A percentile compares a stretch with the other conserved stretches of the same genome.
phyloP scores from a whole-genome alignment of 306 rosid genomes.

The Lathyrus sativus region DNA sequence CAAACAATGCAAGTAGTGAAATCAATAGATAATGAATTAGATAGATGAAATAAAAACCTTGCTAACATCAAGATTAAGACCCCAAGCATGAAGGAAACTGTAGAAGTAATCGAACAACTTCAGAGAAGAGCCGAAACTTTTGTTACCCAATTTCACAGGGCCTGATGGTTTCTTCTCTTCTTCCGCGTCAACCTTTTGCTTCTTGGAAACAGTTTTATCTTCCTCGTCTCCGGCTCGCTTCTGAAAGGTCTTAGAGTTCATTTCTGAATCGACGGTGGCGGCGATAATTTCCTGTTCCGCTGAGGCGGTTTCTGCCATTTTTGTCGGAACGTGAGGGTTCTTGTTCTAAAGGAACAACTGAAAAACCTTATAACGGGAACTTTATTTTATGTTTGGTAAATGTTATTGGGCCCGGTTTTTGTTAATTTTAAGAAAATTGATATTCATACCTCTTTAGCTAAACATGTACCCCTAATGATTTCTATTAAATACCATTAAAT shows the following conservation, averaged over 20 bases:
- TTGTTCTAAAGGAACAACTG: conserved; percentile 17
- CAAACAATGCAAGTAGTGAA: background rate
- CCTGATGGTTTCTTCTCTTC: conserved; percentile 28
- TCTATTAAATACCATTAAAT: no score
- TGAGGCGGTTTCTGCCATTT: conserved; percentile 36
- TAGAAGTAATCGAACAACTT: conserved; percentile 69
- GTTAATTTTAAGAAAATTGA: background rate
- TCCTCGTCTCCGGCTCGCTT: conserved; percentile 39
- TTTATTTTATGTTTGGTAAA: background rate
- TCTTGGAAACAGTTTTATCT: conserved; percentile 29
- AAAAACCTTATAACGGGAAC: background rate
- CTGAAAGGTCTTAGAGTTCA: conserved; percentile 23
- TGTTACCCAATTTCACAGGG: conserved; percentile 51
- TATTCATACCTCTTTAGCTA: no score
- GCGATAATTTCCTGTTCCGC: conserved; percentile 18
- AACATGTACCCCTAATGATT: no score
- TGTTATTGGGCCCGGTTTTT: background rate
- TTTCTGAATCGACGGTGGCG: conserved; percentile 9
- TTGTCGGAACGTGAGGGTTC: background rate
- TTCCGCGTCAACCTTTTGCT: conserved; percentile 42
- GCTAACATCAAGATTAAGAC: conserved; percentile 61
- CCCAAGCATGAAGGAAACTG: conserved; percentile 72
- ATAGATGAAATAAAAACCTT: conserved; percentile 45
- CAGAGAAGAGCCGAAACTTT: conserved; percentile 52
- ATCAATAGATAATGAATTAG: background rate